Evolutionary conservation across 768 basidiomycete genomes (phyloP), one percentile per base, ranked within the genome.

Genomic region (Aureoboletus auriporus): DNA sequence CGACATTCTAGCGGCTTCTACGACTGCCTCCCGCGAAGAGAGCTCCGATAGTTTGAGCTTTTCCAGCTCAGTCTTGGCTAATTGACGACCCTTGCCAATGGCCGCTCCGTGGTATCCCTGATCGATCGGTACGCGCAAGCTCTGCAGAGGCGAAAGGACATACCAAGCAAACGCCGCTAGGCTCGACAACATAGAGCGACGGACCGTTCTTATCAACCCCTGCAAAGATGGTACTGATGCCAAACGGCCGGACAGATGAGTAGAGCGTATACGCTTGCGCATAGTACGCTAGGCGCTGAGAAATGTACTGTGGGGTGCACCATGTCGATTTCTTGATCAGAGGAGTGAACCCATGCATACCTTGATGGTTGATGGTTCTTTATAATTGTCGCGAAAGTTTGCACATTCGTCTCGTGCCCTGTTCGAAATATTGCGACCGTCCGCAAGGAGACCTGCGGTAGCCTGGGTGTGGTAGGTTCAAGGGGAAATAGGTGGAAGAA

Each of bases 51-150:
- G 74, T 55, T 93, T 86, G 53, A 98, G 83, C 69, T 99, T 99
- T 72, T 99, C 96, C 42, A 99, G 70, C 68, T 98, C 96, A 8
- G 95, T 98, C 78, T 97, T 98, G 16, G 96, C 96, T 52, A 98
- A 75, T 62, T 96, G 93, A 47, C 89, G 84, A n/a, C 96, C 96
- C 69, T 98, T 99, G 46, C 96, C 96, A 27, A 94, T 85, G n/a
- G 96, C 96, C 12, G 89, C 89, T 26, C 93, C 95, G 49, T 93
- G 79, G 69, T 97, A 97, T 28, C 96, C 96, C 92, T 94, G 57
- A 14, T 42, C 13, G 28, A 27, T 47, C 35, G 7, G 47, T 13
- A 43, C 10, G 37, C 26, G 31, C 20, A 13, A 31, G 23, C 43
- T 34, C 3, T 16, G 10, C 26, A 48, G 37, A 13, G 38, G 41